These are phyloP conservation scores for Physocladia obscura DNA, from an alignment of 192 early-diverging fungal species.

Conservation along the genomic window DNA sequence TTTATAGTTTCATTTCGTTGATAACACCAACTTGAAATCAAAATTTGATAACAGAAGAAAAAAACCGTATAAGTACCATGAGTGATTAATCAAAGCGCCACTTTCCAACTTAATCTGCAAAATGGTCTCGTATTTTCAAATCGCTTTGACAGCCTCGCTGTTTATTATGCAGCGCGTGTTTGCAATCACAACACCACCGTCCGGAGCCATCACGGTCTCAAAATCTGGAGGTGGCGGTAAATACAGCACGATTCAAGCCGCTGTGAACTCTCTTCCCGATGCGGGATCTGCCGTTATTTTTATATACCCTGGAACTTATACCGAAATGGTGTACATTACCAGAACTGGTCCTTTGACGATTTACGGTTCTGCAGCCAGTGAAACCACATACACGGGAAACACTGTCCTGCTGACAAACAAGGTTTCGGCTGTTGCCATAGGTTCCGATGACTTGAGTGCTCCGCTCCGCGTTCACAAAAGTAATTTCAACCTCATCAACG, in stretches of 20 bases:
- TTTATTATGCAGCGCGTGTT: no score
- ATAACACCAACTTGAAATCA: no score
- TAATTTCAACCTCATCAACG: not conserved
- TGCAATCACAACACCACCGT: constrained; percentile 1
- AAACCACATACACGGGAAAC: not conserved
- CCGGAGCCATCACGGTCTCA: constrained; percentile 4
- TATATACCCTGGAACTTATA: constrained; percentile 21
- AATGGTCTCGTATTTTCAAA: no score
- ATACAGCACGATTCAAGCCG: constrained; percentile 8
- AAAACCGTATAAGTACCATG: no score
- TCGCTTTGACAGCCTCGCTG: no score
- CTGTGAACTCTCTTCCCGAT: not conserved
- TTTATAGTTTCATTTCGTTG: no score
- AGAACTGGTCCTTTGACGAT: not conserved
- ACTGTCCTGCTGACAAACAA: not conserved
- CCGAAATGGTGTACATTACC: constrained; percentile 14
- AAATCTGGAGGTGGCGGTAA: not conserved
- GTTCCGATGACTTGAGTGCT: not conserved
- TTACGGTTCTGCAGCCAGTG: constrained; percentile 4
- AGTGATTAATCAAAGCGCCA: no score
- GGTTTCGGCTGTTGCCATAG: not conserved
- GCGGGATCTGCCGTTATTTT: not conserved
- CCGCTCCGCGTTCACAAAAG: not conserved
- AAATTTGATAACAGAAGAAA: no score
- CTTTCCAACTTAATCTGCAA: no score